A percentile compares a stretch with the other conserved stretches of the same genome.
Evolutionary conservation across 2,329 filamentous ascomycete species (phyloP).

Genomic region (Calonectria leucothoes): DNA sequence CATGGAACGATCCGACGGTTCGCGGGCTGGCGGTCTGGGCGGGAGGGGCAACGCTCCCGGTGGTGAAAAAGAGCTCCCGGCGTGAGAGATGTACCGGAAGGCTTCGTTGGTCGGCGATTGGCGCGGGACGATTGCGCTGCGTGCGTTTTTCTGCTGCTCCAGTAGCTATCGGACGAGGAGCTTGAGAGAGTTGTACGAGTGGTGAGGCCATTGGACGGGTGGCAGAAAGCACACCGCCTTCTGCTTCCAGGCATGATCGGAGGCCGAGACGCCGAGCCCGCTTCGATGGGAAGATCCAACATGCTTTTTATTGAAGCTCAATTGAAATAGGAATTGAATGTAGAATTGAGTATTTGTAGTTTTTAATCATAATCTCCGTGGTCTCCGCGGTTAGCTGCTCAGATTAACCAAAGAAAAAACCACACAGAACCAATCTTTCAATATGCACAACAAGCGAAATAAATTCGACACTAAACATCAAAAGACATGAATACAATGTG

Average conservation of each 20-base stretch:
- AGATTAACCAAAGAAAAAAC: neutral
- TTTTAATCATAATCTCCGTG: neutral
- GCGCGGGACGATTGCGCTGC: constrained; percentile 7
- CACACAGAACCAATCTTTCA: neutral
- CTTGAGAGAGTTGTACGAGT: constrained; percentile 33
- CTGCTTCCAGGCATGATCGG: neutral
- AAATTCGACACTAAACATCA: neutral
- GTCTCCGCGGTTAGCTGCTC: neutral
- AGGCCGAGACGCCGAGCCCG: neutral
- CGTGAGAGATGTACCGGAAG: neutral
- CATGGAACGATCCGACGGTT: constrained; percentile 31
- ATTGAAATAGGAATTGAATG: neutral
- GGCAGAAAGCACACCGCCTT: constrained; percentile 41
- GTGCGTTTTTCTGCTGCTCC: constrained; percentile 15
- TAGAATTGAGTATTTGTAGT: too few species aligned
- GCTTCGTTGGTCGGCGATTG: constrained; percentile 9
- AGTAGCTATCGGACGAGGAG: constrained; percentile 37
- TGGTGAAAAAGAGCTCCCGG: neutral
- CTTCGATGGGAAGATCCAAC: neutral
- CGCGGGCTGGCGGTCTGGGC: constrained; percentile 9
- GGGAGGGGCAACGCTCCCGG: neutral
- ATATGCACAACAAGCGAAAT: neutral
- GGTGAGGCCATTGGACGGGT: constrained; percentile 35
- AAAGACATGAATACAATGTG: neutral
- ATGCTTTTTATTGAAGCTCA: too few species aligned